These are phyloP conservation scores for Echeveria elegans DNA, from an alignment of 164 flowering plant species.

Conservation along the genomic window DNA sequence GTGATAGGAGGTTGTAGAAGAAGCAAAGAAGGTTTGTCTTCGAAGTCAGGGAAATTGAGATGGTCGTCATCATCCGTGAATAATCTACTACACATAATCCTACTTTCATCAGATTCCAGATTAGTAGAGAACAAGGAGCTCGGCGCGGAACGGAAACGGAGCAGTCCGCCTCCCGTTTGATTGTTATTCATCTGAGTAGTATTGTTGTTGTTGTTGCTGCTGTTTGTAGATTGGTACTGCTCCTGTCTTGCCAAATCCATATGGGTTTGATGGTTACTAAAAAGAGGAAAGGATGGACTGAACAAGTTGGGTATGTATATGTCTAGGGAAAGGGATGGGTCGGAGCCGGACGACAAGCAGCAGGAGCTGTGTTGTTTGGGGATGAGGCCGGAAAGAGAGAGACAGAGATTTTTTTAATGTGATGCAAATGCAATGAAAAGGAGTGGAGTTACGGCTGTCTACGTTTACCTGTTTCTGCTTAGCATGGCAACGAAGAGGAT, in stretches of 20 bases:
- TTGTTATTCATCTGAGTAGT: background rate
- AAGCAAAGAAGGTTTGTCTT: conserved; percentile 12
- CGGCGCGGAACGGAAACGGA: conserved; percentile 50
- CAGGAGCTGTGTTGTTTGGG: too few relatives aligned
- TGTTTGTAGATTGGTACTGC: too few relatives aligned
- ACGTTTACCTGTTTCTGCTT: background rate
- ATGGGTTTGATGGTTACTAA: background rate
- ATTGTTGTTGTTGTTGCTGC: too few relatives aligned
- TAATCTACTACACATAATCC: conserved; percentile 21
- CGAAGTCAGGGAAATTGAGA: conserved; percentile 15
- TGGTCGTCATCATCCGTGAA: conserved; percentile 17
- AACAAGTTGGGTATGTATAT: too few relatives aligned
- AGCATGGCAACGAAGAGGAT: background rate
- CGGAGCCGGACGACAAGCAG: too few relatives aligned
- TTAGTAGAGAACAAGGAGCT: conserved; percentile 25
- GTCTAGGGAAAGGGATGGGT: too few relatives aligned
- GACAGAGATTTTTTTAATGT: background rate
- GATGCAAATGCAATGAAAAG: too few relatives aligned
- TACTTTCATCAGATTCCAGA: conserved; percentile 17
- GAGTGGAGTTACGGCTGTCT: too few relatives aligned
- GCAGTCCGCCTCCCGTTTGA: conserved; percentile 17
- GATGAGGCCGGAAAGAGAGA: background rate
- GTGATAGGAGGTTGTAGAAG: background rate
- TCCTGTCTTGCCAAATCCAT: background rate
- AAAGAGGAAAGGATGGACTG: background rate